phyloP scores from a whole-genome alignment of 495 filamentous ascomycete species.

The Patellaria atrata region DNA sequence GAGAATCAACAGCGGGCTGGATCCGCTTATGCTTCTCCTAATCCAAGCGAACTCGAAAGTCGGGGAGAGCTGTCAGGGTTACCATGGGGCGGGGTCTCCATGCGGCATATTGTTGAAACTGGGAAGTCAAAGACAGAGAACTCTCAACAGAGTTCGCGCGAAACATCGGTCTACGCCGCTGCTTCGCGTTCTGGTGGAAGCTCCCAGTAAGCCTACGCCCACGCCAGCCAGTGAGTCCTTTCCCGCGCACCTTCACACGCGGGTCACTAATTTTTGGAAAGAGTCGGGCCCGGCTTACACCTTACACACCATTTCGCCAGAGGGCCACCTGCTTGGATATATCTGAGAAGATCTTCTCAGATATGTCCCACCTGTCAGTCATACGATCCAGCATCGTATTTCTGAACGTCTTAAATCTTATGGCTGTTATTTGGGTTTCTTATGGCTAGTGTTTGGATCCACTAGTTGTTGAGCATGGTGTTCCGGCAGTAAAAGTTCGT shows the following conservation, averaged over 20 bases:
- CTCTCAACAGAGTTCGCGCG: slow-evolving; percentile 19
- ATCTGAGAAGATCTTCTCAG: too few relatives aligned
- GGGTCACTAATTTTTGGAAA: background rate
- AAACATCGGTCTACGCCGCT: slow-evolving; percentile 24
- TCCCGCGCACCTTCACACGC: background rate
- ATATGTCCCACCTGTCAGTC: too few relatives aligned
- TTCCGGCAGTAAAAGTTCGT: too few relatives aligned
- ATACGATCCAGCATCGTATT: too few relatives aligned
- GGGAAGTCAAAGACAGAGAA: slow-evolving; percentile 34
- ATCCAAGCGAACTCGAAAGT: slow-evolving; percentile 33
- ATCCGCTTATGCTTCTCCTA: slow-evolving; percentile 39
- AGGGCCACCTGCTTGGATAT: slow-evolving; percentile 22
- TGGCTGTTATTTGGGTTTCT: too few relatives aligned
- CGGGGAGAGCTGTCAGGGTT: slow-evolving; percentile 40
- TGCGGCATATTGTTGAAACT: slow-evolving; percentile 38
- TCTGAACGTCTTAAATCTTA: too few relatives aligned
- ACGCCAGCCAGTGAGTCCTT: slow-evolving; percentile 16
- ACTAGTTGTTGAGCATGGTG: too few relatives aligned
- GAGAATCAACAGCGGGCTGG: slow-evolving; percentile 42
- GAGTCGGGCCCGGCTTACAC: slow-evolving; percentile 23
- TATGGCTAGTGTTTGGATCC: too few relatives aligned
- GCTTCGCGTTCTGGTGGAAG: slow-evolving; percentile 23
- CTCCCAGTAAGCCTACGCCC: slow-evolving; percentile 23
- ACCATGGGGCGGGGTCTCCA: slow-evolving; percentile 47
- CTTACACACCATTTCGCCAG: slow-evolving; percentile 26